Conservation (phyloP, 345 rosid species). For the Eucalyptus polybractea region DNA sequence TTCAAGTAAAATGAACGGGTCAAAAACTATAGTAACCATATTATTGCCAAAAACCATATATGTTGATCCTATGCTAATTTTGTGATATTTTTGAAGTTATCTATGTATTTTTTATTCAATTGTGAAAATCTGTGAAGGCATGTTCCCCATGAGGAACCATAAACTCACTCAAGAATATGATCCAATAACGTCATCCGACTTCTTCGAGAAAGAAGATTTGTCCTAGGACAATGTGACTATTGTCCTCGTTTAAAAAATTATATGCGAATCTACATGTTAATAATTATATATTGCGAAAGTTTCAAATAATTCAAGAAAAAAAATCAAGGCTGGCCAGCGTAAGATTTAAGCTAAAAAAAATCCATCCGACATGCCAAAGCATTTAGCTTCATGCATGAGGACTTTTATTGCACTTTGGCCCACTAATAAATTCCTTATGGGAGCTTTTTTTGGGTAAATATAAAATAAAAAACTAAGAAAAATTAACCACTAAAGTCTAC, state of each 20-base stretch:
- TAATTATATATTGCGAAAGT: too few relatives aligned
- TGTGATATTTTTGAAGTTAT: neutral
- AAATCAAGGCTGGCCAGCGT: neutral
- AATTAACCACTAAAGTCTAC: rapidly evolving
- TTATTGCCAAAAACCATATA: neutral
- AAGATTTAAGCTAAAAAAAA: too few relatives aligned
- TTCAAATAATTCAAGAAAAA: too few relatives aligned
- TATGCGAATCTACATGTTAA: rapidly evolving
- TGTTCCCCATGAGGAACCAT: neutral
- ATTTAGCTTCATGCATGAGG: neutral
- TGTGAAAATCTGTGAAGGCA: neutral
- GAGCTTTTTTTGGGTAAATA: neutral
- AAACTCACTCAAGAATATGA: neutral
- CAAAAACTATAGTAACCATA: too few relatives aligned
- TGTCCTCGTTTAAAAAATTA: neutral
- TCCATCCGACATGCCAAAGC: neutral
- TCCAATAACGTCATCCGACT: too few relatives aligned
- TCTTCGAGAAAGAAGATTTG: too few relatives aligned
- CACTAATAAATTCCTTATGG: neutral
- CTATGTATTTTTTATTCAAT: neutral
- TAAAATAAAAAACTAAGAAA: neutral
- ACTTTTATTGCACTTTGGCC: too few relatives aligned
- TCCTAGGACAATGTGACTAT: neutral
- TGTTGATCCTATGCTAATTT: neutral
- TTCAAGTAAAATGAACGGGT: neutral